Base-by-base conservation (phyloP, 805 yeast genomes). In the Metschnikowia shivogae region DNA sequence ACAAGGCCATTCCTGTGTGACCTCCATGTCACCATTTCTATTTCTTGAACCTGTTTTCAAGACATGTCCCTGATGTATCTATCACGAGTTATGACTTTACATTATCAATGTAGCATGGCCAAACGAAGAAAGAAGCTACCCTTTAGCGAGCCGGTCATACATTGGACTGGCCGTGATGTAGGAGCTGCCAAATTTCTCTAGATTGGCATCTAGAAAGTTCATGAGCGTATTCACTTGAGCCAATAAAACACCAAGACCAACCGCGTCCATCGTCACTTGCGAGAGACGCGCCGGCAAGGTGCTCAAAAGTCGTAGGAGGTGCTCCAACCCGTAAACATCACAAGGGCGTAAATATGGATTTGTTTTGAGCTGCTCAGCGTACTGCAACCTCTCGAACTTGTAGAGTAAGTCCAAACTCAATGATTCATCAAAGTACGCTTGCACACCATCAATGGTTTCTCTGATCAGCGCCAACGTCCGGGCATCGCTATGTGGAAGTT, bases 261-360 rank as follows among this genome's bases (percentile, higher is more conserved):
- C 83, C n/a, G 77, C 72, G 56, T 89, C 97, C 89, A 89, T 86
- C 7, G 81, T 68, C 1, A 96, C 81, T 50, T 82, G 83, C 0
- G 88, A 76, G 43, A 90, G 75, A n/a, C 89, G 67, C 9, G 89
- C 93, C 0, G 99, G 98, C 36, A 93, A 65, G 1, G 86, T 72
- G 12, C 87, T 84, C 52, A 89, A 70, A 45, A 92, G 65, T 52
- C 99, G 72, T 48, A 92, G 65, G 31, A 93, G 67, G 63, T 90
- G 97, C 55, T 87, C 90, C 1, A 84, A 74, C 0, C 97, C 96
- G 57, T 90, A 92, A 9, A 39, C 37, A 3, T 41, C 46, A 4
- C 50, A 44, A 2, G 57, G 42, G 14, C 42, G 42, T 14, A 39
- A 14, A 12, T 39, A 11, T 20, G 42, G 42, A 17, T 39, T 22